Evolutionary conservation across 2,329 filamentous ascomycete genomes (phyloP), one percentile per base, ranked within the genome.

Genomic region (Sporothrix protearum): DNA sequence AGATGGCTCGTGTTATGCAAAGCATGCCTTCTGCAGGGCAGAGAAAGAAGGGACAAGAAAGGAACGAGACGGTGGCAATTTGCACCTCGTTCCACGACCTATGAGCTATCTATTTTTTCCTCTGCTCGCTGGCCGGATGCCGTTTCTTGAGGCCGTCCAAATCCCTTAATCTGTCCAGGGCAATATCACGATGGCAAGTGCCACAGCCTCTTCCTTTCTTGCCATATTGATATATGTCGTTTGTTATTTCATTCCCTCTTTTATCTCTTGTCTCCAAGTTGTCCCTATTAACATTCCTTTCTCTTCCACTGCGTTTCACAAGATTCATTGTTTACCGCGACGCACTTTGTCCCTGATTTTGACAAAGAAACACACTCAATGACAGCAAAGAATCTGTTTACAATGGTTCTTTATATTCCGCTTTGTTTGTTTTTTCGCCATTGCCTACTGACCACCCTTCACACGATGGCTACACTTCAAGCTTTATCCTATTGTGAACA

Each of bases 401-500:
- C 42, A 66, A 66, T 66, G 16, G 25, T 4, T 6, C n/a, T 28
- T 28, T 33, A 3, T 30, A 14, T n/a, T 3, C 2, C n/a, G 19
- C 25, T 33, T 66, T 66, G 42, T 66, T 49, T 49, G 28, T 64
- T 45, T 45, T 42, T 39, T 53, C 55, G 55, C 55, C 10, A 22
- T n/a, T 64, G 71, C 9, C 36, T 12, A 22, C 36, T 68, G 36
- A 45, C 36, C 6, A 16, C 12, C 8, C 7, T 45, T n/a, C 1
- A 16, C 3, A 64, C 59, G 42, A 45, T 45, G n/a, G 36, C n/a
- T 3, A 7, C 22, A 28, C 59, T 1, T 28, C 6, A 8, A 66
- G 36, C 45, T 22, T 72, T 55, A 33, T 68, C 53, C 19, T 59
- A 28, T 68, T 19, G 30, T 69, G 55, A 49, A 61, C 68, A 2